These are phyloP conservation scores for Penicillium longicatenatum DNA, from an alignment of 495 filamentous ascomycete species.

Conservation along the genomic window DNA sequence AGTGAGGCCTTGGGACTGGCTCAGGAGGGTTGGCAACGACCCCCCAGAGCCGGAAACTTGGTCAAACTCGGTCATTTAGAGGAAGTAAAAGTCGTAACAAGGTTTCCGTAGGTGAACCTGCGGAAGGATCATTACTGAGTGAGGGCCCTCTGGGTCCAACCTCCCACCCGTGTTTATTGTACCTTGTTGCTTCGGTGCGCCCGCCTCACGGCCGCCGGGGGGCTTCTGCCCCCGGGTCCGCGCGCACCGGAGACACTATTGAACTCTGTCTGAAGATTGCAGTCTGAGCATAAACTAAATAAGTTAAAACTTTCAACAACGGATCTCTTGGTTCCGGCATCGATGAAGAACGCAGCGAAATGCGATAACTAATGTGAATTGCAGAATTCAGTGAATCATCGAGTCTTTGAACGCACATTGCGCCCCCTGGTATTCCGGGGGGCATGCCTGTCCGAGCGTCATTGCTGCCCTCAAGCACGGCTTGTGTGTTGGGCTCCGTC, in stretches of 20 bases:
- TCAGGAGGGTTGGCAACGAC: conserved; percentile 64
- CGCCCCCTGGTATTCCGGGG: conserved; percentile 62
- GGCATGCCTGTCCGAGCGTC: conserved; percentile 70
- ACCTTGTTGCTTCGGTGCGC: conserved; percentile 47
- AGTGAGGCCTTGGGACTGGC: conserved; percentile 72
- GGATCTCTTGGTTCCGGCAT: conserved; percentile 73
- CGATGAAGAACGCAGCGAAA: conserved; percentile 74
- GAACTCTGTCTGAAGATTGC: conserved; percentile 29
- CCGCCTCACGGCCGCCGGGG: conserved; percentile 24
- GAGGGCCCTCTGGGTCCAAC: conserved; percentile 26
- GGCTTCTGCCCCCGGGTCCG: conserved; percentile 21
- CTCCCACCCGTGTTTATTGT: conserved; percentile 32
- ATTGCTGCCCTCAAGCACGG: conserved; percentile 53
- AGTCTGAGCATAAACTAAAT: conserved; percentile 37
- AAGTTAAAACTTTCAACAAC: conserved; percentile 67
- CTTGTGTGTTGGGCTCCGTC: conserved; percentile 50
- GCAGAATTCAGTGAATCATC: conserved; percentile 73
- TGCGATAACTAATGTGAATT: conserved; percentile 76
- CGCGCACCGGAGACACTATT: conserved; percentile 36
- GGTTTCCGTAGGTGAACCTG: conserved; percentile 75
- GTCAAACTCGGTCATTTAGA: conserved; percentile 75
- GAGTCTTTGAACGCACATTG: conserved; percentile 75
- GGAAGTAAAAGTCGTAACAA: conserved; percentile 76
- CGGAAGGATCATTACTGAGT: conserved; percentile 67
- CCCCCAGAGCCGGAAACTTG: conserved; percentile 67